phyloP scores from a whole-genome alignment of 345 rosid species.

The Arabis hirsuta region DNA sequence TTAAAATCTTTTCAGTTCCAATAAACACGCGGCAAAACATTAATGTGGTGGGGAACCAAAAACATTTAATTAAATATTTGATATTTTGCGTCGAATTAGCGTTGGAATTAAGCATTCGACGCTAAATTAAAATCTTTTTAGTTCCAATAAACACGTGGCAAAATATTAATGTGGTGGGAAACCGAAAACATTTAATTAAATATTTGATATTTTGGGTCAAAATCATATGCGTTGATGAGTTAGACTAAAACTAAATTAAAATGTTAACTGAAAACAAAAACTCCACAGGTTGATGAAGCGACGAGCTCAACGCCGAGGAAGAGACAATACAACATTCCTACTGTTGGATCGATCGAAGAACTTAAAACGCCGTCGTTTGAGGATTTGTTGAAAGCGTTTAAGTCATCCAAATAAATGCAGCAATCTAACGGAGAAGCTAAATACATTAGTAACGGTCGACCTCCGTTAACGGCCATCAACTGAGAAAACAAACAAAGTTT shows the following conservation, averaged over 20 bases:
- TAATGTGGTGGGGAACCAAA: too few species aligned
- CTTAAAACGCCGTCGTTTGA: conserved; percentile 91
- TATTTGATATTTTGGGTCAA: too few species aligned
- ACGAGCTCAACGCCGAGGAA: conserved; percentile 91
- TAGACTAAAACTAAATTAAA: neutral
- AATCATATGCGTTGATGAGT: neutral
- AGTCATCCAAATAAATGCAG: conserved; percentile 56
- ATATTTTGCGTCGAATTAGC: too few species aligned
- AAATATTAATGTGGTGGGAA: too few species aligned
- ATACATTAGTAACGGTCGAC: conserved; percentile 48
- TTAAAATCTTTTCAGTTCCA: too few species aligned
- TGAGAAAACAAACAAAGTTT: conserved; percentile 12
- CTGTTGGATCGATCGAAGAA: conserved; percentile 76
- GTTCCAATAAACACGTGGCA: too few species aligned
- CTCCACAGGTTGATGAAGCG: conserved; percentile 78
- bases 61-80: too few species aligned
- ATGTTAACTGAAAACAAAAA: neutral
- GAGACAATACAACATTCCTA: conserved; percentile 77
- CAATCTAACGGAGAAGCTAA: conserved; percentile 71
- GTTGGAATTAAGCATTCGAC: too few species aligned
- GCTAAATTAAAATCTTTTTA: too few species aligned
- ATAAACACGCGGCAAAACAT: too few species aligned
- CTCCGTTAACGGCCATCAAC: conserved; percentile 47
- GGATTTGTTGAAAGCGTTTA: conserved; percentile 72
- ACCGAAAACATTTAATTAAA: too few species aligned